These are phyloP conservation scores for Henningerozyma blattae DNA, from an alignment of 805 yeast genomes.

Conservation along the genomic window DNA sequence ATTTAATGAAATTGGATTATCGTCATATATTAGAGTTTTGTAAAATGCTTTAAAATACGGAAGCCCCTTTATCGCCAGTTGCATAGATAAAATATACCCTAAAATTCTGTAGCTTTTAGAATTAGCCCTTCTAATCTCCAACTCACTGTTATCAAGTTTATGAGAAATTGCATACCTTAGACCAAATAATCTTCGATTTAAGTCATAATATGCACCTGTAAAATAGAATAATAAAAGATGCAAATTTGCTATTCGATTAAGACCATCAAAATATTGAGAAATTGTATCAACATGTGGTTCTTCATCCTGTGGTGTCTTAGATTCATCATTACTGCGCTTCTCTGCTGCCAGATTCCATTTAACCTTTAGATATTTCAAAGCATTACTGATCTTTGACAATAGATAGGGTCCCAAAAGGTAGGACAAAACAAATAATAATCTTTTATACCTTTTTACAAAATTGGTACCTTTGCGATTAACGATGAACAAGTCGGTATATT, in stretches of 20 bases:
- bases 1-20: no score
- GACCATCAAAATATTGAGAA: conserved; percentile 25
- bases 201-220: conserved; percentile 67
- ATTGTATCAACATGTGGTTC: background rate
- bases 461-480: conserved; percentile 41
- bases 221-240: conserved; percentile 79
- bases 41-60: background rate
- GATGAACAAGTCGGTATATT: conserved; percentile 73
- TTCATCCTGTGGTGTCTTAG: background rate
- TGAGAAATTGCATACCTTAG: conserved; percentile 70
- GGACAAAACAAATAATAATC: conserved; percentile 47
- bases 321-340: conserved; percentile 1
- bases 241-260: conserved; percentile 46
- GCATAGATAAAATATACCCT: conserved; percentile 50
- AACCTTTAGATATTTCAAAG: no score
- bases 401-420: conserved; percentile 56
- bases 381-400: conserved; percentile 22
- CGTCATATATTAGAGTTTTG: no score
- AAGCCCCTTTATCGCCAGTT: conserved; percentile 15
- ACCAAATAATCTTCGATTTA: conserved; percentile 69
- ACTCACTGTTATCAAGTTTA: conserved; percentile 29
- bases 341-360: no score
- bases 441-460: conserved; percentile 33
- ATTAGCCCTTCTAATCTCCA: conserved; percentile 24
- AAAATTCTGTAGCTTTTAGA: conserved; percentile 54